Conservation (phyloP, 192 early-diverging fungal genomes). For the Coemansia erecta region DNA sequence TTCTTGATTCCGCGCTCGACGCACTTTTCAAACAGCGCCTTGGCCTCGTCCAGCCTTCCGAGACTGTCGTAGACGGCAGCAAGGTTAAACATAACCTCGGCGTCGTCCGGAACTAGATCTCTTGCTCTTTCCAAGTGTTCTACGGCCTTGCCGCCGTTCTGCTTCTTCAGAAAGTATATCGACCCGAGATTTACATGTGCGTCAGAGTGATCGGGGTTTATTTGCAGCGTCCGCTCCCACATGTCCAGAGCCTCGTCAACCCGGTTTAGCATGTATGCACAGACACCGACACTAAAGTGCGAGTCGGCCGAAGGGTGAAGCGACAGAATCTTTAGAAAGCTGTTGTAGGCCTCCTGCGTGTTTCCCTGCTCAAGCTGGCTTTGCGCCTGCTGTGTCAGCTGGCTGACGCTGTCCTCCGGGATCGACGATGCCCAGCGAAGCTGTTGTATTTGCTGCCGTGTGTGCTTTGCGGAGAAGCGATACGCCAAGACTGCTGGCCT, state of each 20-base stretch:
- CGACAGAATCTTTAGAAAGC: slow-evolving; percentile 2
- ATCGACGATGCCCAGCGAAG: too few species aligned
- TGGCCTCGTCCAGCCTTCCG: slow-evolving; percentile 57
- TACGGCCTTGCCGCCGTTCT: slow-evolving; percentile 51
- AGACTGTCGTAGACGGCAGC: slow-evolving; percentile 63
- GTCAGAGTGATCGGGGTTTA: slow-evolving; percentile 58
- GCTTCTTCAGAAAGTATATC: slow-evolving; percentile 53
- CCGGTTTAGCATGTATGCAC: slow-evolving; percentile 50
- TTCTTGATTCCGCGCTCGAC: slow-evolving; percentile 52
- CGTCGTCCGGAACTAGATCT: slow-evolving; percentile 62
- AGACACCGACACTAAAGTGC: slow-evolving; percentile 38
- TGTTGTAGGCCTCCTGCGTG: neutral
- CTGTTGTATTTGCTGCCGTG: too few species aligned
- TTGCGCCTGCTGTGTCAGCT: slow-evolving; percentile 12
- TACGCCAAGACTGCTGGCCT: too few species aligned
- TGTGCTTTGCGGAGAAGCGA: too few species aligned
- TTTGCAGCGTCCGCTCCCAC: slow-evolving; percentile 59
- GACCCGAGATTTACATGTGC: slow-evolving; percentile 73
- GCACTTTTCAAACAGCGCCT: slow-evolving; percentile 57
- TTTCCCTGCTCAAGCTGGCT: slow-evolving; percentile 23
- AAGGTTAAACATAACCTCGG: slow-evolving; percentile 65
- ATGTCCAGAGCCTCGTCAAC: slow-evolving; percentile 56
- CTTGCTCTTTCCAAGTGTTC: slow-evolving; percentile 58
- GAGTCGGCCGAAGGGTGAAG: slow-evolving; percentile 19
- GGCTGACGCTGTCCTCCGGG: neutral